Evolutionary conservation across 2,329 filamentous ascomycete genomes (phyloP).

Genomic region (Aspergillus viridinutans): DNA sequence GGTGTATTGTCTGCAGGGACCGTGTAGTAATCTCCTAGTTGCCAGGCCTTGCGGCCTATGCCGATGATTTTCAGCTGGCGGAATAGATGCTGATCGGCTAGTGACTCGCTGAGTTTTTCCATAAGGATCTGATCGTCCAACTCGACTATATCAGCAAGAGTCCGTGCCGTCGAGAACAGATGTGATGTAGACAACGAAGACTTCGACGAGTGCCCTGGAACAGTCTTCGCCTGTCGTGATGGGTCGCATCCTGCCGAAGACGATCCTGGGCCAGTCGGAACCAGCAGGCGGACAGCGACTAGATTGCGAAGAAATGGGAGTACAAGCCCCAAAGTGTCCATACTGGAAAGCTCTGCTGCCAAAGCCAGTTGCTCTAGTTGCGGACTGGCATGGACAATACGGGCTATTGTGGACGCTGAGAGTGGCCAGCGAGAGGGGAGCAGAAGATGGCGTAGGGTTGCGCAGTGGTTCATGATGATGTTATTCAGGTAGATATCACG

Average conservation of each 20-base stretch:
- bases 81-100: constrained; percentile 32
- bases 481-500: constrained; percentile 48
- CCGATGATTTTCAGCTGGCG: constrained; percentile 33
- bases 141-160: constrained; percentile 34
- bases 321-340: constrained; percentile 37
- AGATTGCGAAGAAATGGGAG: constrained; percentile 40
- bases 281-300: constrained; percentile 38
- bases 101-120: constrained; percentile 26
- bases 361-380: constrained; percentile 57
- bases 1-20: constrained; percentile 14
- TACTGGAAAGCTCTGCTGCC: constrained; percentile 40
- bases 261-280: constrained; percentile 25
- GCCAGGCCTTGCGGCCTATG: constrained; percentile 38
- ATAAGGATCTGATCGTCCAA: constrained; percentile 32
- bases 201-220: neutral
- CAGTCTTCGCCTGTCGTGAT: neutral
- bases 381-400: constrained; percentile 52
- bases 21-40: constrained; percentile 36
- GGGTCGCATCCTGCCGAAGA: constrained; percentile 2
- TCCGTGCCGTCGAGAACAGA: constrained; percentile 14
- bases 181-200: neutral
- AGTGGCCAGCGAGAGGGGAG: constrained; percentile 55
- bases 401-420: constrained; percentile 45
- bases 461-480: constrained; percentile 49
- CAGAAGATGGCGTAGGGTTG: constrained; percentile 53